These are phyloP conservation scores for Bruguiera sexangula DNA, from an alignment of 345 rosid species.

Conservation along the genomic window DNA sequence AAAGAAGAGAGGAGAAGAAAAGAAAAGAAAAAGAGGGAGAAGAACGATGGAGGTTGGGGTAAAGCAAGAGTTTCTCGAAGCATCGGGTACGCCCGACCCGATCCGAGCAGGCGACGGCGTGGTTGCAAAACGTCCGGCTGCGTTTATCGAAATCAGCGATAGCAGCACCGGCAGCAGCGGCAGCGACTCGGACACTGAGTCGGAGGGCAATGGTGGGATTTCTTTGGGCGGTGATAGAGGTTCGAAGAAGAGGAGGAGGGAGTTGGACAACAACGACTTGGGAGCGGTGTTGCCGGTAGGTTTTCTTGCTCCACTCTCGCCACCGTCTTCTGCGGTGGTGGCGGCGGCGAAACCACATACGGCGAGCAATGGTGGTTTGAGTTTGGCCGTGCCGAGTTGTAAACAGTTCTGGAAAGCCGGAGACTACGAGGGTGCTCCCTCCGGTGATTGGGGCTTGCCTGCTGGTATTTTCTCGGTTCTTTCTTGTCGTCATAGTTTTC, in stretches of 20 bases:
- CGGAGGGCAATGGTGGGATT: constrained; percentile 23
- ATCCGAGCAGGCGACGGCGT: constrained; percentile 8
- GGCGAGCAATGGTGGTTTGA: constrained; percentile 7
- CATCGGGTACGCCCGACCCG: constrained; percentile 6
- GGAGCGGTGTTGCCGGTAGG: constrained; percentile 44
- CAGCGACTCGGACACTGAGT: constrained; percentile 51
- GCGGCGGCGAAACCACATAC: background rate
- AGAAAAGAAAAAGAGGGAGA: background rate
- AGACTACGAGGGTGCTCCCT: constrained; percentile 59
- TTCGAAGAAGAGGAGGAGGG: constrained; percentile 26
- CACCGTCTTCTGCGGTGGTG: constrained; percentile 9
- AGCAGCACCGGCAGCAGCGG: constrained; percentile 26
- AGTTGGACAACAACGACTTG: constrained; percentile 22
- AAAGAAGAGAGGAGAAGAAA: background rate
- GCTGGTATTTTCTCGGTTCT: constrained; percentile 39
- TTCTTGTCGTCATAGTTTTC: no score
- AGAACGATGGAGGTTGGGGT: background rate
- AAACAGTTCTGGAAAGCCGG: constrained; percentile 97
- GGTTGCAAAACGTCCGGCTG: constrained; percentile 10
- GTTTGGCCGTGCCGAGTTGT: constrained; percentile 21
- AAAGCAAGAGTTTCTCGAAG: constrained; percentile 31
- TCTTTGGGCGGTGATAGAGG: constrained; percentile 25
- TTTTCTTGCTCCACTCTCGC: constrained; percentile 44
- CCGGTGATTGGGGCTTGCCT: constrained; percentile 42
- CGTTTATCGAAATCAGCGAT: constrained; percentile 53